Evolutionary conservation across 2,329 filamentous ascomycete genomes (phyloP).

Genomic region (Dryadomyces quercivorus): DNA sequence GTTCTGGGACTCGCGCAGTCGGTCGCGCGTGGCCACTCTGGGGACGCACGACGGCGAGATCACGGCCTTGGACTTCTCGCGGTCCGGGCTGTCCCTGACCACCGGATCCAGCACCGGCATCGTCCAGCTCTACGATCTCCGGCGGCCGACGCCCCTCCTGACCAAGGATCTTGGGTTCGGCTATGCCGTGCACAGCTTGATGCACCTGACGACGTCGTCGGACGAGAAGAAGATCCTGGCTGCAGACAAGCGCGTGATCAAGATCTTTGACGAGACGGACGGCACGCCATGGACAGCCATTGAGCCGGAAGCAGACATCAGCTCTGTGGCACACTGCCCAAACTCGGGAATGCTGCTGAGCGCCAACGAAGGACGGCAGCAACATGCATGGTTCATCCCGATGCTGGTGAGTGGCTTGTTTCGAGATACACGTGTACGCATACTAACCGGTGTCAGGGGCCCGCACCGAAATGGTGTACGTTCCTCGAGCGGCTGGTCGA

Average conservation of each 20-base stretch:
- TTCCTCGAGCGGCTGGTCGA: constrained; percentile 97
- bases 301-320: constrained; percentile 88
- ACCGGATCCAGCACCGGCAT: constrained; percentile 82
- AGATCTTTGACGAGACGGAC: constrained; percentile 78
- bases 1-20: constrained; percentile 85
- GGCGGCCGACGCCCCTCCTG: constrained; percentile 72
- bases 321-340: constrained; percentile 85
- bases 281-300: constrained; percentile 91
- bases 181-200: constrained; percentile 77
- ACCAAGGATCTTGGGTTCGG: constrained; percentile 96
- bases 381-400: constrained; percentile 57
- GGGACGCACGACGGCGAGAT: constrained; percentile 59
- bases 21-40: constrained; percentile 68
- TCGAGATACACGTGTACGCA: background rate
- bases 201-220: constrained; percentile 56
- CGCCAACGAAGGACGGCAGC: constrained; percentile 90
- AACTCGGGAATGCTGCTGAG: constrained; percentile 92
- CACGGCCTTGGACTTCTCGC: constrained; percentile 77
- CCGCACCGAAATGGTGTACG: constrained; percentile 87
- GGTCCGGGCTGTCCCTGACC: constrained; percentile 71
- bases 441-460: constrained; percentile 35
- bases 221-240: constrained; percentile 82
- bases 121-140: constrained; percentile 82
- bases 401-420: constrained; percentile 8
- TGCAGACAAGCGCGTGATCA: constrained; percentile 90